A percentile compares a stretch with the other conserved stretches of the same genome.
phyloP scores from a whole-genome alignment of 1,284 basidiomycete genomes.

The Ceratobasidium sp. region DNA sequence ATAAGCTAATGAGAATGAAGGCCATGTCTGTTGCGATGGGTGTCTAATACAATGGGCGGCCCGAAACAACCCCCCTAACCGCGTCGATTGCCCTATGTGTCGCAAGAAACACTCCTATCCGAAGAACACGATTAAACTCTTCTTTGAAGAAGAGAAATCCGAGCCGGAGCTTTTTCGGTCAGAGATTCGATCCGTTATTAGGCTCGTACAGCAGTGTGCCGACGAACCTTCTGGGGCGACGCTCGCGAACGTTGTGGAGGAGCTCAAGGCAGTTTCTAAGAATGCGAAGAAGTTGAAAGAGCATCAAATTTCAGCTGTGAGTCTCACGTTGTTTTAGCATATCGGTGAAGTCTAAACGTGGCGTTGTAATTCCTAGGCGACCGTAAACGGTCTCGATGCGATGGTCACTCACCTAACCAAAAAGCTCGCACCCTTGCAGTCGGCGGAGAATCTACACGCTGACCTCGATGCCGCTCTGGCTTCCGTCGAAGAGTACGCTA shows the following conservation, averaged over 20 bases:
- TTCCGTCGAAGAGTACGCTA: neutral
- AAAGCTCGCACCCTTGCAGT: conserved; percentile 31
- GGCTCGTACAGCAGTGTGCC: conserved; percentile 7
- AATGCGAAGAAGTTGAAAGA: conserved; percentile 29
- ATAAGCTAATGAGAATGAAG: neutral
- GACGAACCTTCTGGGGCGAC: conserved; percentile 11
- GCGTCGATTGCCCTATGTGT: conserved; percentile 41
- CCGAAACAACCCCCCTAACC: conserved; percentile 32
- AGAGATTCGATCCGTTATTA: conserved; percentile 32
- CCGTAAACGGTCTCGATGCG: conserved; percentile 33
- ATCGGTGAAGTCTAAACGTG: neutral
- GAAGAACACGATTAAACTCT: conserved; percentile 37
- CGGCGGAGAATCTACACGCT: conserved; percentile 18
- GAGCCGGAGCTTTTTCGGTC: conserved; percentile 26
- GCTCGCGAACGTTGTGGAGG: conserved; percentile 9
- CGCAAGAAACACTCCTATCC: conserved; percentile 36
- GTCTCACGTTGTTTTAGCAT: neutral
- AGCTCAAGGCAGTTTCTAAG: conserved; percentile 13
- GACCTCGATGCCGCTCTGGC: conserved; percentile 5
- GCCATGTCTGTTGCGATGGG: conserved; percentile 35
- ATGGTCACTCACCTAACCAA: conserved; percentile 42
- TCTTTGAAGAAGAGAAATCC: conserved; percentile 41
- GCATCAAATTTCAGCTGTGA: conserved; percentile 19
- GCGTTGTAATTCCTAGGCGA: conserved; percentile 15
- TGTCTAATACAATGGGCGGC: conserved; percentile 38